Evolutionary conservation across 768 basidiomycete species (phyloP).

Genomic region (Leccinum subtestaceum): DNA sequence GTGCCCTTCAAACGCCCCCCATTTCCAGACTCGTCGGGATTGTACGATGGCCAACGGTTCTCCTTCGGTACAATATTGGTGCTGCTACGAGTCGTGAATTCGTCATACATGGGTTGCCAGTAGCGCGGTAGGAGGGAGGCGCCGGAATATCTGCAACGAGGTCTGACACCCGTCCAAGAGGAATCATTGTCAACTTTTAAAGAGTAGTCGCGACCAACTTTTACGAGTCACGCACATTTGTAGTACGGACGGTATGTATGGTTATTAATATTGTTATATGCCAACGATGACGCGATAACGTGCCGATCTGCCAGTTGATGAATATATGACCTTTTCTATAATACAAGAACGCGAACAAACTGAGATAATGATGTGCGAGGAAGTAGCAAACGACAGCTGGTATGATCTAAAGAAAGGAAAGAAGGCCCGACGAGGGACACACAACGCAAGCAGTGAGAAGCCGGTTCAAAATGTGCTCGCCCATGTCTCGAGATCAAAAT

Average conservation of each 20-base stretch:
- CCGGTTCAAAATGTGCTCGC: constrained; percentile 63
- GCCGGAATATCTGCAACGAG: background rate
- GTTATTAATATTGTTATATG: background rate
- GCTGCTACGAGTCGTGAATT: constrained; percentile 8
- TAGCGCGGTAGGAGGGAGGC: background rate
- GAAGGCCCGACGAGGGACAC: constrained; percentile 5
- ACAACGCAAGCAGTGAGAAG: constrained; percentile 15
- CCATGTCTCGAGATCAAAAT: constrained; percentile 76
- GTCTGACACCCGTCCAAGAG: background rate
- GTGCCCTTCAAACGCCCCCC: constrained; percentile 5
- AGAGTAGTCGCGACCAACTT: background rate
- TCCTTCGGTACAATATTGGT: constrained; percentile 12
- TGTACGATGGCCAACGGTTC: constrained; percentile 5
- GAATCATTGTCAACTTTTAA: background rate
- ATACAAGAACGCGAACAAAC: constrained; percentile 31
- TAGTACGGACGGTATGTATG: background rate
- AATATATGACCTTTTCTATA: constrained; percentile 23
- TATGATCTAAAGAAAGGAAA: constrained; percentile 20
- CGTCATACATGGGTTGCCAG: background rate
- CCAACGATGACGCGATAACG: background rate
- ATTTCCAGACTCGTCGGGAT: constrained; percentile 14
- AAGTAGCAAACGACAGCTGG: constrained; percentile 29
- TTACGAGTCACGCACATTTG: background rate
- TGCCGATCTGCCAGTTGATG: constrained; percentile 1
- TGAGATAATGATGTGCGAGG: constrained; percentile 31